Percentiles rank a stretch among this genome's conserved stretches.
Evolutionary conservation across 2,329 filamentous ascomycete species (phyloP).

Genomic region (Trichophyton schoenleinii): DNA sequence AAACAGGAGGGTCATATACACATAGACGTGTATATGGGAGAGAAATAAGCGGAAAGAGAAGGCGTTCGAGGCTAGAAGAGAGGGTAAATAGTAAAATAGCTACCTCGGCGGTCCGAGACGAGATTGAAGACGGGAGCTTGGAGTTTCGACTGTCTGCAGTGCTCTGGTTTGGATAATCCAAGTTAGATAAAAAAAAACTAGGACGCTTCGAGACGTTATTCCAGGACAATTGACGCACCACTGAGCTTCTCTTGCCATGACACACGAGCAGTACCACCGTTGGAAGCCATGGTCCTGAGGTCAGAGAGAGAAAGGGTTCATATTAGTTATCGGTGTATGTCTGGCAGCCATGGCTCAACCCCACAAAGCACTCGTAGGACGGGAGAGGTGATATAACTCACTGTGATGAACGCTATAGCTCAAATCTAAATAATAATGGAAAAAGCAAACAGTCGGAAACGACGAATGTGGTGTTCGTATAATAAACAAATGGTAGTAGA

Average conservation of each 20-base stretch:
- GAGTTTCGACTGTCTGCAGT: constrained; percentile 45
- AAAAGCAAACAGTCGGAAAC: neutral
- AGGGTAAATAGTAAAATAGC: constrained; percentile 4
- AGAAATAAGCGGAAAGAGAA: constrained; percentile 7
- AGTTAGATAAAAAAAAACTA: constrained; percentile 4
- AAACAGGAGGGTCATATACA: neutral
- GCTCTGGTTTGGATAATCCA: constrained; percentile 34
- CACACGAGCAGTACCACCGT: constrained; percentile 15
- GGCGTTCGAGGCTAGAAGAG: constrained; percentile 12
- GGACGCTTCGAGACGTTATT: constrained; percentile 8
- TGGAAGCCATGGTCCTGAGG: constrained; percentile 16
- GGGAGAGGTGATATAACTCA: neutral
- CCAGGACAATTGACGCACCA: constrained; percentile 30
- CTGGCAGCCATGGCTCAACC: neutral
- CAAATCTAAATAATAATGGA: neutral
- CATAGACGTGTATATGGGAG: neutral
- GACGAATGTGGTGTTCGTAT: neutral
- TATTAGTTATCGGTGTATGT: neutral
- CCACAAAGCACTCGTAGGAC: neutral
- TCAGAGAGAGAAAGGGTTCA: neutral
- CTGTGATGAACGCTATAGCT: neutral
- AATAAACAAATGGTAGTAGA: neutral
- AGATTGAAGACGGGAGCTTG: constrained; percentile 52
- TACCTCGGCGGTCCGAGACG: constrained; percentile 64
- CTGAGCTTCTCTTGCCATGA: constrained; percentile 47